Conservation (phyloP, 2,329 filamentous ascomycete genomes). For the Parascedosporium putredinis region DNA sequence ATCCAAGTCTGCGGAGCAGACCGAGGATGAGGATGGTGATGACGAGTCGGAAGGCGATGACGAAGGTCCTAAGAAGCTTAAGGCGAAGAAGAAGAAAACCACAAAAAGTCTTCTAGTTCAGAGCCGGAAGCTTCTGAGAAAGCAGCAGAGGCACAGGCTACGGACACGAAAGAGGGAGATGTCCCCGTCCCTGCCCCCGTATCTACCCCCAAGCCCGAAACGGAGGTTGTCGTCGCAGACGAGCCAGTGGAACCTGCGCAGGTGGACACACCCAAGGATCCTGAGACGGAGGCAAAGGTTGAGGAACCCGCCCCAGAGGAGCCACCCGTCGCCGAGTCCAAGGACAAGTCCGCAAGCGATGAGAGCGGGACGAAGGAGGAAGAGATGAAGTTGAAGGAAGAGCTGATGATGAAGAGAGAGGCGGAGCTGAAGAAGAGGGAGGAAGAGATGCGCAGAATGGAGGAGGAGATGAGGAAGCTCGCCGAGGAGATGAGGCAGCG, state of each 20-base stretch:
- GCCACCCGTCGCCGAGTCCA: not conserved
- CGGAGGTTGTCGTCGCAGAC: not conserved
- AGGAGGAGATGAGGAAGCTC: slow-evolving; percentile 5
- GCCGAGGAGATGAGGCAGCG: not conserved
- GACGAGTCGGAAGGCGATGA: slow-evolving; percentile 9
- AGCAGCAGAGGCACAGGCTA: not conserved
- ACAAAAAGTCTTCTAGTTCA: too few species aligned
- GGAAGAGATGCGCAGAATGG: slow-evolving; percentile 5
- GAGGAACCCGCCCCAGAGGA: not conserved
- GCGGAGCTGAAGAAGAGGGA: slow-evolving; percentile 5
- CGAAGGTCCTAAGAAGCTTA: slow-evolving; percentile 1
- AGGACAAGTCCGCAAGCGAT: not conserved
- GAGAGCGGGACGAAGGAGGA: not conserved
- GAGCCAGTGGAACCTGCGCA: not conserved
- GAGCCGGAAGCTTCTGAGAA: not conserved
- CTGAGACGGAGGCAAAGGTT: not conserved
- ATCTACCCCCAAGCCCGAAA: not conserved
- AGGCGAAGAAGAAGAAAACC: slow-evolving; percentile 6
- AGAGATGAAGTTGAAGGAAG: slow-evolving; percentile 5
- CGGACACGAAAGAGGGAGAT: not conserved
- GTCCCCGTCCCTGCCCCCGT: not conserved
- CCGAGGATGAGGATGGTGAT: slow-evolving; percentile 4
- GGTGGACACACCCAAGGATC: not conserved
- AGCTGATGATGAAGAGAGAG: not conserved
- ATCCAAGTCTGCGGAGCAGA: slow-evolving; percentile 41